Percentiles rank a stretch among this genome's conserved stretches.
Conservation (phyloP, 2,329 filamentous ascomycete genomes). For the Drechslerella dactyloides region DNA sequence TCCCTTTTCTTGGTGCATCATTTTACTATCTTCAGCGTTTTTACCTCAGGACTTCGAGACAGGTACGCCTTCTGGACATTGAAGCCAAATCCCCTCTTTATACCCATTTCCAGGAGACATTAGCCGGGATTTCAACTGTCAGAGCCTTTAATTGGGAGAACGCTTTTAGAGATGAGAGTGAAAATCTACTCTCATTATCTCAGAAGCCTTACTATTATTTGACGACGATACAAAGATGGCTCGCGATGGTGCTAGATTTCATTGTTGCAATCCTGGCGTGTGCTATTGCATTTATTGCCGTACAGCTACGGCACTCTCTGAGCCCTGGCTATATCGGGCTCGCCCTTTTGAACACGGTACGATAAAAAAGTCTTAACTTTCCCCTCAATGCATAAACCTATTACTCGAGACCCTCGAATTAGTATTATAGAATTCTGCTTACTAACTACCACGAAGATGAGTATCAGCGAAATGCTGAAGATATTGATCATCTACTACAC, state of each 20-base stretch:
- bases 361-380: too few relatives aligned
- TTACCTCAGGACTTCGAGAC: slow-evolving; percentile 60
- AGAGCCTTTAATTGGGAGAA: slow-evolving; percentile 51
- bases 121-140: slow-evolving; percentile 51
- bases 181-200: slow-evolving; percentile 56
- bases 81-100: slow-evolving; percentile 60
- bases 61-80: slow-evolving; percentile 60
- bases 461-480: slow-evolving; percentile 55
- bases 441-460: slow-evolving; percentile 25
- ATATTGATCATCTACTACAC: slow-evolving; percentile 56
- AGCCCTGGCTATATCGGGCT: slow-evolving; percentile 56
- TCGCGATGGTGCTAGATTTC: slow-evolving; percentile 59
- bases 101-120: slow-evolving; percentile 57
- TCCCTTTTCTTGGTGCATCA: slow-evolving; percentile 53
- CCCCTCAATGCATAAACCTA: slow-evolving; percentile 16
- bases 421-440: neutral
- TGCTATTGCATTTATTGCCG: slow-evolving; percentile 57
- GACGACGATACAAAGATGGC: slow-evolving; percentile 57
- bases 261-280: slow-evolving; percentile 58
- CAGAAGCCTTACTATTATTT: slow-evolving; percentile 58
- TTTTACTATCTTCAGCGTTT: slow-evolving; percentile 57
- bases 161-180: slow-evolving; percentile 35
- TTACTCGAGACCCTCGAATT: slow-evolving; percentile 3
- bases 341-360: slow-evolving; percentile 56
- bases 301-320: slow-evolving; percentile 56